Conservation (phyloP, 2,329 filamentous ascomycete species). For the Calonectria naviculata region DNA sequence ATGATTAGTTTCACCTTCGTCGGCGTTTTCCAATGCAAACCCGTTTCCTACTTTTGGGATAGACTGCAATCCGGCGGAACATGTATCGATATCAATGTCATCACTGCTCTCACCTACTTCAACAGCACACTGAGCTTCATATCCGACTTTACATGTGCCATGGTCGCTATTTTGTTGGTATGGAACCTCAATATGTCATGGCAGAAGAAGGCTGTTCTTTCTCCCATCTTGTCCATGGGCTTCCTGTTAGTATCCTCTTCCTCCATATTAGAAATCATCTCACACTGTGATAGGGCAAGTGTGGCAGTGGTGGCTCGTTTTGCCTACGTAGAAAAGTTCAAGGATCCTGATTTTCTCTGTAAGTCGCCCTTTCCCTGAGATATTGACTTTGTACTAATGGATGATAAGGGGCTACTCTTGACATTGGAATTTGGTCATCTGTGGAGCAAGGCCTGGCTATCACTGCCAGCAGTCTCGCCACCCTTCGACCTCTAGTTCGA, state of each 20-base stretch:
- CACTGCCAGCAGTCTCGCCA: background rate
- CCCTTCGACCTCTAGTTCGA: background rate
- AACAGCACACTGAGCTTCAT: background rate
- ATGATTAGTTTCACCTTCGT: background rate
- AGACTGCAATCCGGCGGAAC: background rate
- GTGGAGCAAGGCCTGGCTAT: background rate
- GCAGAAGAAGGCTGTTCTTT: background rate
- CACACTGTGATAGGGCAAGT: background rate
- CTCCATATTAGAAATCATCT: background rate
- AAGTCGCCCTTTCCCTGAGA: background rate
- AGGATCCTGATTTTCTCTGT: background rate
- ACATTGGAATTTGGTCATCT: background rate
- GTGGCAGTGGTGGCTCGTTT: background rate
- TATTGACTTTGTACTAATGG: background rate
- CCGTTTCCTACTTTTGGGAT: background rate
- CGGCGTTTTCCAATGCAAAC: background rate
- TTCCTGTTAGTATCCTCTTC: background rate
- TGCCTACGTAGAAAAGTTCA: background rate
- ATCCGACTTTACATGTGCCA: background rate
- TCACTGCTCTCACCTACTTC: background rate
- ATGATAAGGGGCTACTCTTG: background rate
- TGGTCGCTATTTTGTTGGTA: background rate
- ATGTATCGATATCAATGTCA: background rate
- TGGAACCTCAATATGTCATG: background rate
- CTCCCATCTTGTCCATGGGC: background rate